Conservation (phyloP, 2,329 filamentous ascomycete species). For the Pseudogymnoascus sp. region DNA sequence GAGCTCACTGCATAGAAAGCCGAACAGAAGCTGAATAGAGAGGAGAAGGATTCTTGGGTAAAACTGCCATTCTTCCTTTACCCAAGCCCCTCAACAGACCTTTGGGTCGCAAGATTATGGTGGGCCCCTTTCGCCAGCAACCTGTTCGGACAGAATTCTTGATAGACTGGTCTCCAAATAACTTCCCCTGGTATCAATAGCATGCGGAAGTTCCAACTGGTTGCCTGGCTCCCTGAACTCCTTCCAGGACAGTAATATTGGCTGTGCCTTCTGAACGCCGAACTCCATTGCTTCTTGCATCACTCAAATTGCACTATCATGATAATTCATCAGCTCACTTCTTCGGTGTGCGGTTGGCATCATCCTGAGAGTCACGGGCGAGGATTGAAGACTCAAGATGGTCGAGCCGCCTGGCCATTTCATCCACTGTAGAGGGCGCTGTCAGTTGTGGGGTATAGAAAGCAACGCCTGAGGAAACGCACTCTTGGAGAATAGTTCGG, state of each 20-base stretch:
- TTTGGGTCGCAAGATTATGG: neutral
- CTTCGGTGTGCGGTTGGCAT: neutral
- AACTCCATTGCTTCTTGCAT: neutral
- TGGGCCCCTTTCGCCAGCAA: neutral
- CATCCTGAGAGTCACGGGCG: conserved; percentile 5
- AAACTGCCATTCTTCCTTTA: neutral
- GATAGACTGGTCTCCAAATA: conserved; percentile 21
- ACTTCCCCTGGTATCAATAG: conserved; percentile 4
- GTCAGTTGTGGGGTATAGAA: conserved; percentile 9
- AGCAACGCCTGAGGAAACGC: neutral
- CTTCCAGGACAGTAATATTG: neutral
- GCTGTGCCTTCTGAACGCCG: neutral
- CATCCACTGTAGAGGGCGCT: conserved; percentile 62
- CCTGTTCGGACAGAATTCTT: neutral
- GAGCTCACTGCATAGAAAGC: neutral
- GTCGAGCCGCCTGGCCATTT: conserved; percentile 82
- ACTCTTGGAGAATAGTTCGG: conserved; percentile 87
- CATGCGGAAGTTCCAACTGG: neutral
- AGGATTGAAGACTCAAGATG: conserved; percentile 49
- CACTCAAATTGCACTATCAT: neutral
- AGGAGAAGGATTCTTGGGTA: neutral
- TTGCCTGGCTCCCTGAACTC: neutral
- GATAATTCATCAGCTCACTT: neutral
- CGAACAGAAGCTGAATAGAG: neutral
- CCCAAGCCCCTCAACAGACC: neutral